Percentiles rank a stretch among this genome's conserved stretches.
Conservation (phyloP, 441 rosid species). For the Erysimum cheiri region DNA sequence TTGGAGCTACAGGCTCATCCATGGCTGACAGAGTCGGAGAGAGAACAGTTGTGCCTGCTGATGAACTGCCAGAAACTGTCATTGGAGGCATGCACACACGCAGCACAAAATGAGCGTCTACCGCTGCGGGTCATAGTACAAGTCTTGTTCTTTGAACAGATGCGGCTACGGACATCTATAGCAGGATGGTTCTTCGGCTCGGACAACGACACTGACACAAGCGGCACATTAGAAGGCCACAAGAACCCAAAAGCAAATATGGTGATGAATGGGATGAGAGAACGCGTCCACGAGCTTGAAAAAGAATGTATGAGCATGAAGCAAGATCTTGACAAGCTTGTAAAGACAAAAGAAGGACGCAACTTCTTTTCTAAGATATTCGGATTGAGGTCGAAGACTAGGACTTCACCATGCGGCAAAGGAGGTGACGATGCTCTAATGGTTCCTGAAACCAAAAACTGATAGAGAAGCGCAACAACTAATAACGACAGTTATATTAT, state of each 20-base stretch:
- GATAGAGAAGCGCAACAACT: conserved; percentile 5
- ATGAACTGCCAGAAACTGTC: conserved; percentile 95
- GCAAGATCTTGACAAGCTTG: conserved; percentile 76
- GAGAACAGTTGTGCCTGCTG: conserved; percentile 79
- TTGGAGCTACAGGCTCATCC: conserved; percentile 77
- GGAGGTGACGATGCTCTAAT: conserved; percentile 24
- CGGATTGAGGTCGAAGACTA: conserved; percentile 54
- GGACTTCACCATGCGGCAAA: conserved; percentile 42
- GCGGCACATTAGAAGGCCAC: conserved; percentile 52
- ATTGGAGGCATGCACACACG: conserved; percentile 91
- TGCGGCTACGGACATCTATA: conserved; percentile 79
- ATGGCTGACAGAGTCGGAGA: conserved; percentile 83
- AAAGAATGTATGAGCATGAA: conserved; percentile 81
- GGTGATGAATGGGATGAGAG: conserved; percentile 63
- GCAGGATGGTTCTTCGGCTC: conserved; percentile 75
- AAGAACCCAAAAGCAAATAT: conserved; percentile 45
- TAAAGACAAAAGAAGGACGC: conserved; percentile 72
- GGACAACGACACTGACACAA: conserved; percentile 61
- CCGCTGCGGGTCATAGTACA: conserved; percentile 89
- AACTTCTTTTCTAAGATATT: conserved; percentile 58
- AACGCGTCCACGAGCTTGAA: conserved; percentile 77
- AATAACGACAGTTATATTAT: conserved; percentile 13
- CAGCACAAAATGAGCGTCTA: conserved; percentile 93
- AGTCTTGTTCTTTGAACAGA: conserved; percentile 91
- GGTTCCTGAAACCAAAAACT: conserved; percentile 33